Base-by-base conservation (phyloP, 1,284 basidiomycete genomes). In the Irpex lacteus region DNA sequence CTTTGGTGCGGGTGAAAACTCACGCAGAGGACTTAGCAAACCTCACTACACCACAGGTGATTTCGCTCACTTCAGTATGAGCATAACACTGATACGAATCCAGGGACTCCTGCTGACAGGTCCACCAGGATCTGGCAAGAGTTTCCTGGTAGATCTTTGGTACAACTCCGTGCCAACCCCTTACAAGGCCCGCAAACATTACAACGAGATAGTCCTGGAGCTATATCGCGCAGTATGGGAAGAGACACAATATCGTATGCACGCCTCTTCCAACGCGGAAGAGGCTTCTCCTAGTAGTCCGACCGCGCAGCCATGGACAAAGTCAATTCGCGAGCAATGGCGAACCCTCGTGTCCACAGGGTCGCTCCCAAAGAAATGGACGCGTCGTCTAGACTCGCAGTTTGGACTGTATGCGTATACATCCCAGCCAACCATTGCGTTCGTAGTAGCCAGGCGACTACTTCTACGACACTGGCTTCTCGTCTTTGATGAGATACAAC, bases 81-180 rank as follows among this genome's bases (percentile, higher is more conserved):
- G 11, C 8, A 26, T 4, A 8, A 18, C n/a, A 60, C 44, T 54
- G 54, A 40, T 59, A 57, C n/a, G 49, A 5, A 26, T 26, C 26
- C 67, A 90, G 90, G 91, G 91, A 13, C 85, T 93, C 66, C 80
- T 94, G 3, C 77, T 94, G 8, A 87, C 90, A 64, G 91, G 91
- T 4, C 89, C 91, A 13, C 91, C 92, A 0, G 91, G 92, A 13
- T 89, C 86, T 1, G 92, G 91, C 50, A 94, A 94, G 73, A 86
- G 84, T 52, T 82, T 92, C 67, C 75, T 91, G 13, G 81, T 90
- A 60, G 85, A 90, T 69, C 78, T 91, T 32, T 90, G 90, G 80
- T 88, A 83, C 72, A 77, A 84, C 44, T 77, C 82, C 5, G 70
- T 90, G 0, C 86, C 86, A 0, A 85, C 85, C 0, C 79, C 77